A percentile compares a stretch with the other conserved stretches of the same genome.
Conservation (phyloP, 228 moss, liverwort and hornwort species). For the Sphagnum fallax region DNA sequence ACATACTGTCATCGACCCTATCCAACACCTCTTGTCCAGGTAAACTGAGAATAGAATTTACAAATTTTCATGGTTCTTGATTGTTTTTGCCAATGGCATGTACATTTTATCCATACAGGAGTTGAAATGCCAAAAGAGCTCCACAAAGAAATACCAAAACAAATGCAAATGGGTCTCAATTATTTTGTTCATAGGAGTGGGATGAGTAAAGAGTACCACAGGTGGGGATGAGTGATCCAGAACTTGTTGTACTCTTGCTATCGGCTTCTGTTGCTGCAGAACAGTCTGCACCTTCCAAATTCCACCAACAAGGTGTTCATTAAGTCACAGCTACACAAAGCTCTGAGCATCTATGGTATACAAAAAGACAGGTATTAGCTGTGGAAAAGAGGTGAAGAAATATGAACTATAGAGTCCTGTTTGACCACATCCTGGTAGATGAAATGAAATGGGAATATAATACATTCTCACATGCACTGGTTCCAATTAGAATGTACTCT, state of each 20-base stretch:
- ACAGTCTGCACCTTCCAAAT: slow-evolving; percentile 59
- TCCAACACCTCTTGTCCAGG: neutral
- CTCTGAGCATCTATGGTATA: neutral
- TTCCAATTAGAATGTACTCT: neutral
- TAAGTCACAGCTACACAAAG: neutral
- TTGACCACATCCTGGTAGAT: neutral
- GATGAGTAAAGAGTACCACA: slow-evolving; percentile 9
- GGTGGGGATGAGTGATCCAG: slow-evolving; percentile 62
- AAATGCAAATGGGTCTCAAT: neutral
- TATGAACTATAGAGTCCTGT: neutral
- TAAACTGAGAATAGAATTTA: too few relatives aligned
- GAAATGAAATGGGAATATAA: too few relatives aligned
- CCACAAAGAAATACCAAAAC: too few relatives aligned
- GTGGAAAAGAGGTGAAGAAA: neutral
- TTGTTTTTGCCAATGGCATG: too few relatives aligned
- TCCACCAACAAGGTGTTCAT: slow-evolving; percentile 5
- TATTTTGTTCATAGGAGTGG: neutral
- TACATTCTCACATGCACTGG: neutral
- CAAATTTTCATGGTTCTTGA: too few relatives aligned
- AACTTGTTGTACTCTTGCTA: slow-evolving; percentile 67
- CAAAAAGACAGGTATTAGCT: neutral
- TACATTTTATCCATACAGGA: too few relatives aligned
- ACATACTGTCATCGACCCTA: neutral
- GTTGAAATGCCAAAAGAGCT: too few relatives aligned
- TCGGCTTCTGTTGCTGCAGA: slow-evolving; percentile 75